Percentiles rank a stretch among this genome's conserved stretches.
phyloP scores from a whole-genome alignment of 139 green algal species.

The Mesotaenium endlicherianum region DNA sequence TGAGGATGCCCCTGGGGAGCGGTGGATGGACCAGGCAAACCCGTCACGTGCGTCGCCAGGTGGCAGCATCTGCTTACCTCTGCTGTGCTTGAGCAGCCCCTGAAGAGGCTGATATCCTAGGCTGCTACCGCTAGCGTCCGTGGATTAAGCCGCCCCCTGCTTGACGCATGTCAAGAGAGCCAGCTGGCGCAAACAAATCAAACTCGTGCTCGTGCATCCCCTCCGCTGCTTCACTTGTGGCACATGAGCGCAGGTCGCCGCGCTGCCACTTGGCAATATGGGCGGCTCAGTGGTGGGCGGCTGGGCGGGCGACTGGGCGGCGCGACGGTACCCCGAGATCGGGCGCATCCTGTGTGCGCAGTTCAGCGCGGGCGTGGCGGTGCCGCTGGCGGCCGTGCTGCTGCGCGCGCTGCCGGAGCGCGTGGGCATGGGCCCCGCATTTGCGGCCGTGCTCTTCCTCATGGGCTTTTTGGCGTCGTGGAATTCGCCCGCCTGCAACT shows the following conservation, averaged over 20 bases:
- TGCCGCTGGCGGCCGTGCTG: slow-evolving; percentile 15
- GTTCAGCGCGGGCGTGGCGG: slow-evolving; percentile 9
- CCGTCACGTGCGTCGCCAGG: no score
- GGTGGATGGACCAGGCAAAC: no score
- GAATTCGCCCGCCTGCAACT: slow-evolving; percentile 37
- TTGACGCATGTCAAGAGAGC: no score
- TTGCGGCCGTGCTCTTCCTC: slow-evolving; percentile 37
- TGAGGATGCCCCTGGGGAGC: no score
- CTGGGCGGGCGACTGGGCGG: slow-evolving; percentile 8
- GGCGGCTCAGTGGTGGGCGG: slow-evolving; percentile 3
- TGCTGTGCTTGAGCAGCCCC: no score
- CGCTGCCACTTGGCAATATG: slow-evolving; percentile 7
- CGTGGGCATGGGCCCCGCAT: neutral
- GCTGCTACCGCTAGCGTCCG: no score
- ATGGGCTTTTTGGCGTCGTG: slow-evolving; percentile 46
- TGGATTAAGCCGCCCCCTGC: no score
- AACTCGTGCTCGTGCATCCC: no score
- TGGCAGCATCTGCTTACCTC: no score
- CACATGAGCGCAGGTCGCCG: slow-evolving; percentile 19
- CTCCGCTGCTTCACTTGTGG: no score
- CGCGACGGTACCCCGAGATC: neutral
- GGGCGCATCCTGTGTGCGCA: slow-evolving; percentile 36
- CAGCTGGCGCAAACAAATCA: no score
- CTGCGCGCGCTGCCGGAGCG: neutral
- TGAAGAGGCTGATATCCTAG: no score